Evolutionary conservation across 768 basidiomycete species (phyloP).

Genomic region (Leccinum subtestaceum): DNA sequence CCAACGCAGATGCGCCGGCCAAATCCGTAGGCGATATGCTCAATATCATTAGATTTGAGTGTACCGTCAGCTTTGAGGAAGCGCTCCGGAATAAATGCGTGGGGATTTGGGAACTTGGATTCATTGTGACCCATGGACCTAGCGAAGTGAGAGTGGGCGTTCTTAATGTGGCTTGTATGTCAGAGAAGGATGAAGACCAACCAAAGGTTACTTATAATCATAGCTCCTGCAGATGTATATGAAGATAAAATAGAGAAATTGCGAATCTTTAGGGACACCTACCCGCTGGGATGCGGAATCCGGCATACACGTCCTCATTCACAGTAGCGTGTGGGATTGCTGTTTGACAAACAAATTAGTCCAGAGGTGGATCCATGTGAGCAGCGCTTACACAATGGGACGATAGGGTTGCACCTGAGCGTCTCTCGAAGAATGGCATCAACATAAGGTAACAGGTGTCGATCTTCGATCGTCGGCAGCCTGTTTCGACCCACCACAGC

Average conservation of each 20-base stretch:
- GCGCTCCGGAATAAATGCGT: slow-evolving; percentile 40
- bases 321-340: slow-evolving; percentile 34
- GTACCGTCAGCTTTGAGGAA: slow-evolving; percentile 32
- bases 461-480: slow-evolving; percentile 16
- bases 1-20: slow-evolving; percentile 32
- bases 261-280: not conserved
- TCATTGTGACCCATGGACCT: slow-evolving; percentile 26
- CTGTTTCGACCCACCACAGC: slow-evolving; percentile 11
- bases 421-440: slow-evolving; percentile 22
- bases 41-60: slow-evolving; percentile 13
- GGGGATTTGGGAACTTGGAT: slow-evolving; percentile 37
- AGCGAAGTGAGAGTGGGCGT: not conserved
- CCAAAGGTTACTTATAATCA: slow-evolving; percentile 21
- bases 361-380: not conserved
- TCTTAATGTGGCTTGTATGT: not conserved
- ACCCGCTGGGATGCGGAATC: slow-evolving; percentile 51
- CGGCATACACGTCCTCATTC: slow-evolving; percentile 42
- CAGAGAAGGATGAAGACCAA: not conserved
- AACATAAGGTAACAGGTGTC: slow-evolving; percentile 18
- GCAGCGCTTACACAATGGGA: slow-evolving; percentile 15
- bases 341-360: not conserved
- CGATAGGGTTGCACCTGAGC: slow-evolving; percentile 13
- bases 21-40: slow-evolving; percentile 24
- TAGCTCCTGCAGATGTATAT: slow-evolving; percentile 12
- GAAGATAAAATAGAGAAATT: not conserved